phyloP scores from a whole-genome alignment of 2,329 filamentous ascomycete species.

The Hypoxylon sp. region DNA sequence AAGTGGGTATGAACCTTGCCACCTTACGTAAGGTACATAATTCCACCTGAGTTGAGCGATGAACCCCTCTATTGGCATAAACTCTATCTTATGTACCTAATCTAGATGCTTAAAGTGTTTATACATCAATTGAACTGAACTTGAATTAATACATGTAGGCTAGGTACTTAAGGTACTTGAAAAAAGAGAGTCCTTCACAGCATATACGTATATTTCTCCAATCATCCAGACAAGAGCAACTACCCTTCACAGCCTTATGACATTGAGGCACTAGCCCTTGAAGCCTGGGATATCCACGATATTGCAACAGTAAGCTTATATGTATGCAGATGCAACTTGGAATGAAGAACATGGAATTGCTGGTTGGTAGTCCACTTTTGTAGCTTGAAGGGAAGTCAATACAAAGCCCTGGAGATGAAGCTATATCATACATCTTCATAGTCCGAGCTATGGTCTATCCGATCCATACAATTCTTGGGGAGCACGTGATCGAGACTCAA shows the following conservation, averaged over 20 bases:
- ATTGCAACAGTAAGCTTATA: slow-evolving; percentile 3
- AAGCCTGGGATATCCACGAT: background rate
- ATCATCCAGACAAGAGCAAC: background rate
- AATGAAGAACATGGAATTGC: background rate
- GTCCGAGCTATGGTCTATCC: slow-evolving; percentile 22
- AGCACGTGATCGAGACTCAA: slow-evolving; percentile 18
- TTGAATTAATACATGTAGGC: no score
- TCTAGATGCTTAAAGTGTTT: no score
- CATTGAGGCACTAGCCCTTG: background rate
- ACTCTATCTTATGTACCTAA: no score
- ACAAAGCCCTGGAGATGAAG: slow-evolving; percentile 16
- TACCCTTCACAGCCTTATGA: background rate
- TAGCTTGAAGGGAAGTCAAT: slow-evolving; percentile 9
- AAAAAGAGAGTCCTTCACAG: background rate
- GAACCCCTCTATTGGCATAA: background rate
- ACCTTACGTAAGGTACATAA: background rate
- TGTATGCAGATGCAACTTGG: background rate
- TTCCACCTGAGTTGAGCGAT: no score
- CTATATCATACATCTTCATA: slow-evolving; percentile 25
- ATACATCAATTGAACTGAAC: no score
- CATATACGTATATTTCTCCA: background rate
- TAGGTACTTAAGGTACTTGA: no score
- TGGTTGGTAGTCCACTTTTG: background rate
- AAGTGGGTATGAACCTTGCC: background rate
- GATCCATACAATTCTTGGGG: slow-evolving; percentile 4